Percentiles rank a stretch among this genome's conserved stretches.
Conservation (phyloP, 2,329 filamentous ascomycete genomes). For the Trichophyton mentagrophytes region DNA sequence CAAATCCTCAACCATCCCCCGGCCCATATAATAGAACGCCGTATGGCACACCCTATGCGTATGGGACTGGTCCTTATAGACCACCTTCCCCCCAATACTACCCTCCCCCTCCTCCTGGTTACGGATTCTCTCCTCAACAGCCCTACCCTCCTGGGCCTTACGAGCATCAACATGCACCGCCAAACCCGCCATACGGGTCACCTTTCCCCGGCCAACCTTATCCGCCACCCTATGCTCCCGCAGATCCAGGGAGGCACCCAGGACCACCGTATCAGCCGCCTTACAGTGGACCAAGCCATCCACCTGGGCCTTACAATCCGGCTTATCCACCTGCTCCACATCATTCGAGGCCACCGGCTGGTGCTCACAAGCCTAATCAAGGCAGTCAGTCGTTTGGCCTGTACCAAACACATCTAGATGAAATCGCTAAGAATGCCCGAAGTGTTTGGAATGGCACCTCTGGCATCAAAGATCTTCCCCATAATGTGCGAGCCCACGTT, state of each 20-base stretch:
- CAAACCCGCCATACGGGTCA: constrained; percentile 14
- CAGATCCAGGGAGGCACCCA: constrained; percentile 13
- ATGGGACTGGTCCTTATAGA: constrained; percentile 19
- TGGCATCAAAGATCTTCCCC: constrained; percentile 48
- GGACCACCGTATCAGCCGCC: constrained; percentile 13
- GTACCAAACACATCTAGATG: constrained; percentile 39
- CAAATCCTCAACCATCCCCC: constrained; percentile 15
- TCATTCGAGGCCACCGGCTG: constrained; percentile 6
- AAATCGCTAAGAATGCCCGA: constrained; percentile 43
- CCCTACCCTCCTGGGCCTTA: constrained; percentile 14
- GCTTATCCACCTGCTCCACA: constrained; percentile 8
- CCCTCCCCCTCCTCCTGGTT: constrained; percentile 13
- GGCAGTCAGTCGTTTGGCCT: constrained; percentile 28
- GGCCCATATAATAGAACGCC: constrained; percentile 22
- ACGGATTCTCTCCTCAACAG: constrained; percentile 16
- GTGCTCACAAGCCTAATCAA: constrained; percentile 12
- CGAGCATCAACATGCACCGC: constrained; percentile 13
- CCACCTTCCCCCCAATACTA: constrained; percentile 23
- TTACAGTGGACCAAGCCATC: constrained; percentile 12
- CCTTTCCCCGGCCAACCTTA: constrained; percentile 16
- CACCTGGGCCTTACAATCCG: constrained; percentile 10
- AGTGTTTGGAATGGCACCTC: constrained; percentile 52
- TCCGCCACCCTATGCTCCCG: constrained; percentile 14
- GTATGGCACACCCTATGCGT: constrained; percentile 22
- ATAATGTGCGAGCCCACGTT: constrained; percentile 49